phyloP scores from a whole-genome alignment of 1,139 yeast genomes.

The Eremothecium coryli region DNA sequence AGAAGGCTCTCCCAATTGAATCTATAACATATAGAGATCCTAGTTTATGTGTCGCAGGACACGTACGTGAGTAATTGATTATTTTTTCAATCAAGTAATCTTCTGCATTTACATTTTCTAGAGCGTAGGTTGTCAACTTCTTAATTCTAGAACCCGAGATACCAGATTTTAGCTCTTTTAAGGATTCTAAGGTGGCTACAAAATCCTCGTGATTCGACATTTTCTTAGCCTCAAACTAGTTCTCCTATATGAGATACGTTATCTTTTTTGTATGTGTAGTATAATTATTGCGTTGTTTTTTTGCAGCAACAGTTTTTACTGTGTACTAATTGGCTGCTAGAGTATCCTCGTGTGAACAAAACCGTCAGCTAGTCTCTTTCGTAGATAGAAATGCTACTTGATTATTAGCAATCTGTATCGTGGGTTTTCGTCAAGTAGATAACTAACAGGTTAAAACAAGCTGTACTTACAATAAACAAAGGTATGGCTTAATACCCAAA shows the following conservation, averaged over 20 bases:
- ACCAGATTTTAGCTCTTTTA: slow-evolving; percentile 74
- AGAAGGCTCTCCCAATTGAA: slow-evolving; percentile 78
- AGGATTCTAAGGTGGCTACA: slow-evolving; percentile 61
- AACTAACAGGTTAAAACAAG: slow-evolving; percentile 3
- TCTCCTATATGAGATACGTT: slow-evolving; percentile 1
- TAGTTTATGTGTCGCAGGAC: slow-evolving; percentile 74
- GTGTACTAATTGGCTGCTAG: slow-evolving; percentile 2
- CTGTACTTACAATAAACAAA: slow-evolving; percentile 4
- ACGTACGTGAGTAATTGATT: slow-evolving; percentile 54
- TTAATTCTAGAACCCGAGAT: slow-evolving; percentile 94
- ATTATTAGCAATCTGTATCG: slow-evolving; percentile 3
- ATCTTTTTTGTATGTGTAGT: neutral
- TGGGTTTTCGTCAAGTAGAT: slow-evolving; percentile 3
- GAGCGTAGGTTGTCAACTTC: slow-evolving; percentile 69
- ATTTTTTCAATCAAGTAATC: slow-evolving; percentile 24
- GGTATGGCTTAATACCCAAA: too few relatives aligned
- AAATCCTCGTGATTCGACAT: slow-evolving; percentile 42
- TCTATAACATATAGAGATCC: slow-evolving; percentile 89
- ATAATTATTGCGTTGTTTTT: slow-evolving; percentile 2
- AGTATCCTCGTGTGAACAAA: slow-evolving; percentile 4
- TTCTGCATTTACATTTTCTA: slow-evolving; percentile 47
- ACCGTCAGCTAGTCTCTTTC: slow-evolving; percentile 2
- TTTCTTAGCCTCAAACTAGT: slow-evolving; percentile 3
- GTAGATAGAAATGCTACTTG: slow-evolving; percentile 5
- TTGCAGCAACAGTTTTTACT: slow-evolving; percentile 3